Evolutionary conservation across 176 grass and related monocot genomes (phyloP), one percentile per base, ranked within the genome.

Genomic region (Rhynchospora breviuscula): DNA sequence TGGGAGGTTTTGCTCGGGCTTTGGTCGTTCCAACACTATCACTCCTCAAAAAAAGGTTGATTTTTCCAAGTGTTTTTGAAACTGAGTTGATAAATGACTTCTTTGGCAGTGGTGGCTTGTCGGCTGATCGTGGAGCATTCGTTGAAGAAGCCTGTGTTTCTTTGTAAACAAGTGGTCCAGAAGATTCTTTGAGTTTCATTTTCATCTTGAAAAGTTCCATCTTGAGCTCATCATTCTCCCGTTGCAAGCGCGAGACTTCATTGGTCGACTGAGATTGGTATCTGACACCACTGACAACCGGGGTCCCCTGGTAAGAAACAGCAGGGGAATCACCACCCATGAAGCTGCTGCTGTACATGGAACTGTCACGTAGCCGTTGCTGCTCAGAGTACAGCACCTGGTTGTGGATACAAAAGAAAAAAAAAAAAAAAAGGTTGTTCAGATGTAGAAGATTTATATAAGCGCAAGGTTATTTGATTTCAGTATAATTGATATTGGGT

Each of bases 201-300:
- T 86, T 90, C 83, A 99, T 72, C 46, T 86, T 92, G 63, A 95
- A 21, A 18, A 95, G 21, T 74, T 99, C 93, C 62, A 92, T 74
- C 76, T 83, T 91, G 13, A 99, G 93, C 69, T 93, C 93, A 10
- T 95, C 91, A 74, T 99, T 99, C 86, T 99, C 96, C 75, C 89
- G 90, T 86, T 90, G 92, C 68, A 98, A 90, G 40, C 80, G 87
- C 43, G 92, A 87, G 67, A 98, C 19, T 26, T 98, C 91, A 47
- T 93, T 86, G 5, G 88, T 60, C 12, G 79, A 66, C 13, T 68
- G 62, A 52, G 62, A 9, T 74, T 78, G 81, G 52, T 71, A 84
- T 46, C 85, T 26, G 74, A 79, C 19, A 26, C 87, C 54, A 57
- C 8, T n/a, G 22, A 74, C 22, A 60, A 59, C 89, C 60, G 85